Conservation (phyloP, 2,329 filamentous ascomycete genomes). For the Chaetomium strumarium region DNA sequence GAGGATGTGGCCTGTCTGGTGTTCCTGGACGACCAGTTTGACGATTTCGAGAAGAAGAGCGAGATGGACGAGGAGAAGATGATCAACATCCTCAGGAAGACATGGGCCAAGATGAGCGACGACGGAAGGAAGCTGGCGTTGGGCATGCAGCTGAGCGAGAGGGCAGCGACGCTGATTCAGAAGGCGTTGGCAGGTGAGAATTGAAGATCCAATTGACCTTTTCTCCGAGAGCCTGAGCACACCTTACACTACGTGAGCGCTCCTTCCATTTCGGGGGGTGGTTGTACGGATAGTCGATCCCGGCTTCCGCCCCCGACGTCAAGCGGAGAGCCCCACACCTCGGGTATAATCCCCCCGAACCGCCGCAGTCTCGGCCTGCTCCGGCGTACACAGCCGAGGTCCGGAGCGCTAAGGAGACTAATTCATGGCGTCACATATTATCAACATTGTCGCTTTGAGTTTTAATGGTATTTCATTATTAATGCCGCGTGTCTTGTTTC, state of each 20-base stretch:
- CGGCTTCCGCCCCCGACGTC: too few relatives aligned
- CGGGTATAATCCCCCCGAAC: constrained; percentile 11
- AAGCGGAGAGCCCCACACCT: constrained; percentile 1
- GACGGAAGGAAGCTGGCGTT: constrained; percentile 59
- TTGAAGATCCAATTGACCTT: too few relatives aligned
- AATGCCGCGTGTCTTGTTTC: not conserved
- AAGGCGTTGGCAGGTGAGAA: constrained; percentile 10
- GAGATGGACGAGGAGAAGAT: constrained; percentile 72
- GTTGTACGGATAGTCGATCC: not conserved
- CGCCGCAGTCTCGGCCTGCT: not conserved
- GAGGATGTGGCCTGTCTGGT: constrained; percentile 85
- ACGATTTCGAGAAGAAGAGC: constrained; percentile 64
- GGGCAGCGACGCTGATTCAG: constrained; percentile 48
- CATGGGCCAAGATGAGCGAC: constrained; percentile 69
- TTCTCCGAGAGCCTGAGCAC: too few relatives aligned
- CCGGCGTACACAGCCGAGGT: constrained; percentile 1
- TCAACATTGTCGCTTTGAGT: too few relatives aligned
- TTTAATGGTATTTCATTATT: not conserved
- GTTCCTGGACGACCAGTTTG: constrained; percentile 82
- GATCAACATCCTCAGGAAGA: constrained; percentile 63
- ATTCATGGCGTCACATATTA: too few relatives aligned
- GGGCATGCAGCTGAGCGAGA: constrained; percentile 57
- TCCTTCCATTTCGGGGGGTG: not conserved
- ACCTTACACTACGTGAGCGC: too few relatives aligned
- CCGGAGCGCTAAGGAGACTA: not conserved